Conservation (phyloP, 2,329 filamentous ascomycete species). For the Taxawa tesnikishii region DNA sequence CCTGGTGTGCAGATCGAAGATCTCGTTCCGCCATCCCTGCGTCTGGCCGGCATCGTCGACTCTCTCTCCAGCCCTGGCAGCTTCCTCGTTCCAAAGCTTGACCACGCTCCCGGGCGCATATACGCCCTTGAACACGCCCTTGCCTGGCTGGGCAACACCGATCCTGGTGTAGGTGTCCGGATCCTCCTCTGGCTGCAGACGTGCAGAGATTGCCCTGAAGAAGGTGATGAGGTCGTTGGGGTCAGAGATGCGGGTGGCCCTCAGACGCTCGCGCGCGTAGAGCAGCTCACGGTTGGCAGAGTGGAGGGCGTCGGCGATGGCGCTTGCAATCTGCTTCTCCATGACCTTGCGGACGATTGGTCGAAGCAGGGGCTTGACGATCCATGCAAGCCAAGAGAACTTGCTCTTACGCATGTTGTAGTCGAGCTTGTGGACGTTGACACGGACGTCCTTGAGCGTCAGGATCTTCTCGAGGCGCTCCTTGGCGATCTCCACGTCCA, state of each 20-base stretch:
- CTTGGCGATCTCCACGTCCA: slow-evolving; percentile 73
- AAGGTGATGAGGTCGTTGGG: slow-evolving; percentile 74
- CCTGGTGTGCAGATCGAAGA: slow-evolving; percentile 49
- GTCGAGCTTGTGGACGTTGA: slow-evolving; percentile 75
- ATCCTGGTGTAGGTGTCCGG: slow-evolving; percentile 65
- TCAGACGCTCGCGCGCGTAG: slow-evolving; percentile 73
- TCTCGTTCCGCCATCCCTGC: slow-evolving; percentile 70
- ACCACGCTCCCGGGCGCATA: slow-evolving; percentile 86
- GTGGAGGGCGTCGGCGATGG: slow-evolving; percentile 58
- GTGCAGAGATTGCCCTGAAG: slow-evolving; percentile 65
- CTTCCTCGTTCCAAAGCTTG: slow-evolving; percentile 81
- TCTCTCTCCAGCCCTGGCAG: slow-evolving; percentile 53
- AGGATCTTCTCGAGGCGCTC: slow-evolving; percentile 72
- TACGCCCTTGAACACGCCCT: slow-evolving; percentile 63
- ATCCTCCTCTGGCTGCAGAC: slow-evolving; percentile 59
- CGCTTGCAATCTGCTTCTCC: slow-evolving; percentile 63
- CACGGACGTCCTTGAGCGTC: slow-evolving; percentile 60
- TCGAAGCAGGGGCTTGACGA: slow-evolving; percentile 72
- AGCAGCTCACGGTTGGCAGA: slow-evolving; percentile 73
- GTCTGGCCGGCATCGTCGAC: slow-evolving; percentile 57
- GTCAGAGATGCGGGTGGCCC: slow-evolving; percentile 72
- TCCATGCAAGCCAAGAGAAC: slow-evolving; percentile 66
- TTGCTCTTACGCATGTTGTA: slow-evolving; percentile 65
- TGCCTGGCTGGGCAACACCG: slow-evolving; percentile 50
- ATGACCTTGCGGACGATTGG: slow-evolving; percentile 69